A percentile compares a stretch with the other conserved stretches of the same genome.
These are phyloP conservation scores for Aspergillus fijiensis DNA, from an alignment of 2,329 filamentous ascomycete genomes.

Conservation along the genomic window DNA sequence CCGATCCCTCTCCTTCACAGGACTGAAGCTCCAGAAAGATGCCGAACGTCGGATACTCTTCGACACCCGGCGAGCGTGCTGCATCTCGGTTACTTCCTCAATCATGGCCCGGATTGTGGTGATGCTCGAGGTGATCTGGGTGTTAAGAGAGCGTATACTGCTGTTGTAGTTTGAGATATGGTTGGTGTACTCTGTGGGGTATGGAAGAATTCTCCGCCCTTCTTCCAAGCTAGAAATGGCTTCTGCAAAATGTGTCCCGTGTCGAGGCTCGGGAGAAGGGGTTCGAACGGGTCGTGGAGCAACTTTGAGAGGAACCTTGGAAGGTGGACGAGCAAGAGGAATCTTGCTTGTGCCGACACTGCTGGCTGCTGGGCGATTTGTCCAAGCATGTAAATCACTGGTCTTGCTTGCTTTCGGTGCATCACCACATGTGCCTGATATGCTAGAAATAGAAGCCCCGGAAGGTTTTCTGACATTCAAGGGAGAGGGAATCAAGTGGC, in stretches of 20 bases:
- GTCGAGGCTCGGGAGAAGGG: background rate
- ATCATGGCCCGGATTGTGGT: conserved; percentile 27
- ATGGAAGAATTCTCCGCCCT: background rate
- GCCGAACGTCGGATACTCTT: conserved; percentile 30
- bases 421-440: background rate
- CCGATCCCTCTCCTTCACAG: conserved; percentile 17
- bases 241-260: background rate
- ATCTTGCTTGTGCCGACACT: background rate
- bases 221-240: background rate
- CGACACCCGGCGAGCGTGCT: conserved; percentile 25
- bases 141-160: conserved; percentile 25
- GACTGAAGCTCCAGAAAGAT: conserved; percentile 44
- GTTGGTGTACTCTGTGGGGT: background rate
- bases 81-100: conserved; percentile 24
- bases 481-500: conserved; percentile 9
- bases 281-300: background rate
- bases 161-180: conserved; percentile 26
- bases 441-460: background rate
- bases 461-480: conserved; percentile 10
- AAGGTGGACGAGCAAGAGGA: background rate
- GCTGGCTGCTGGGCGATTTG: background rate
- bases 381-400: background rate
- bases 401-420: background rate
- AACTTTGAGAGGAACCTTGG: background rate
- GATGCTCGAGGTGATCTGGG: conserved; percentile 30